Conservation (phyloP, 2,329 filamentous ascomycete genomes). For the Sclerotinia glacialis region DNA sequence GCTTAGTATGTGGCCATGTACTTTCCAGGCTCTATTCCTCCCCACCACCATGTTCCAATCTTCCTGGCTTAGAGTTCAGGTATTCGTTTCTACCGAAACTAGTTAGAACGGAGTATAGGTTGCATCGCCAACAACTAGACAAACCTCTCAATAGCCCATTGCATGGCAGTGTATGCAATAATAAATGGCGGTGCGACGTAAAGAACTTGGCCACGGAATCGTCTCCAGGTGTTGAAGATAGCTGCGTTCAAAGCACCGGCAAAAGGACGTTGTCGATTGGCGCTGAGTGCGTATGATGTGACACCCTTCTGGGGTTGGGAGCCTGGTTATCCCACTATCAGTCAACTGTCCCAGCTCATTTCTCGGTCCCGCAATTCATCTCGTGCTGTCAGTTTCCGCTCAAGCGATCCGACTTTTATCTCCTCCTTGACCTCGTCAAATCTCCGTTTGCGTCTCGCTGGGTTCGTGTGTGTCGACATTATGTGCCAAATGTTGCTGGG, state of each 20-base stretch:
- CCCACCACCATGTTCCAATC: constrained; percentile 48
- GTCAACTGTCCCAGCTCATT: constrained; percentile 10
- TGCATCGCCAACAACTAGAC: constrained; percentile 38
- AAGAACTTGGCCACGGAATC: constrained; percentile 80
- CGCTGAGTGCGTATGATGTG: constrained; percentile 69
- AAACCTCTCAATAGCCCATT: constrained; percentile 90
- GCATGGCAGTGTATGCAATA: constrained; percentile 75
- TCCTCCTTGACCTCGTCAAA: not conserved
- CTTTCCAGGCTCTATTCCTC: constrained; percentile 39
- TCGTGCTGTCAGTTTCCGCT: not conserved
- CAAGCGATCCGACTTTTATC: not conserved
- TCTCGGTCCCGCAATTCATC: not conserved
- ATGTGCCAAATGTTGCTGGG: not conserved
- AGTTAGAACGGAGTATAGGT: not conserved
- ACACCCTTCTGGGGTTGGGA: constrained; percentile 62
- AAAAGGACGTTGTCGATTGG: constrained; percentile 86
- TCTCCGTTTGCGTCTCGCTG: not conserved
- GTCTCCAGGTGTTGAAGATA: constrained; percentile 93
- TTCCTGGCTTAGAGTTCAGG: constrained; percentile 75
- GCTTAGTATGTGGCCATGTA: constrained; percentile 27
- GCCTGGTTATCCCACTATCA: constrained; percentile 45
- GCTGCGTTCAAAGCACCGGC: constrained; percentile 75
- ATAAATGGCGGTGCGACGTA: constrained; percentile 82
- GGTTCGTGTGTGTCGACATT: not conserved
- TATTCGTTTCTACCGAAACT: constrained; percentile 64